Conservation (phyloP, 1,284 basidiomycete genomes). For the Pyrrhoderma lamaoense region DNA sequence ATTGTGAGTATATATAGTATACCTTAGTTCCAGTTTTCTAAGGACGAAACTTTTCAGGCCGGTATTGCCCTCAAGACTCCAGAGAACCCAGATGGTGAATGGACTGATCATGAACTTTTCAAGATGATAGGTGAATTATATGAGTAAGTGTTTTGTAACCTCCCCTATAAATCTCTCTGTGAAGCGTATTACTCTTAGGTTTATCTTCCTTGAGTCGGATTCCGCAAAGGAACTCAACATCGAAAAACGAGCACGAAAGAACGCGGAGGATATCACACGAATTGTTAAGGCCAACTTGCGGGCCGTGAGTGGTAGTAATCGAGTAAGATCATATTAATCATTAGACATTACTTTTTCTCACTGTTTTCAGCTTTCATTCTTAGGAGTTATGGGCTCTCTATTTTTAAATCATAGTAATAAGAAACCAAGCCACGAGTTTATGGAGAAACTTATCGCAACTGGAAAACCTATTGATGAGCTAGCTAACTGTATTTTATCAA, state of each 20-base stretch:
- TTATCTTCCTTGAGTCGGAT: conserved; percentile 68
- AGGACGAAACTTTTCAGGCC: conserved; percentile 35
- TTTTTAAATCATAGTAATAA: conserved; percentile 34
- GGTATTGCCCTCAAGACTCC: conserved; percentile 66
- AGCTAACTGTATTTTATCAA: conserved; percentile 61
- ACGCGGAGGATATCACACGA: conserved; percentile 45
- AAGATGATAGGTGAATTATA: conserved; percentile 62
- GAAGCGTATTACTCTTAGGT: conserved; percentile 33
- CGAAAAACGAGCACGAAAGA: conserved; percentile 40
- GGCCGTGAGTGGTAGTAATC: conserved; percentile 12
- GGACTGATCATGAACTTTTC: conserved; percentile 56
- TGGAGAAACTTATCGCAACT: conserved; percentile 47
- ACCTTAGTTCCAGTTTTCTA: neutral
- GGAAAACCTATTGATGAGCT: conserved; percentile 52
- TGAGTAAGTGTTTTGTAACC: conserved; percentile 35
- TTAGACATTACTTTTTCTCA: neutral
- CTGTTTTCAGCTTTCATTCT: conserved; percentile 39
- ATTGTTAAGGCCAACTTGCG: conserved; percentile 46
- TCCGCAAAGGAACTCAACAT: conserved; percentile 47
- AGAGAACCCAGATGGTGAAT: conserved; percentile 41
- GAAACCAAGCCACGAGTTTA: conserved; percentile 43
- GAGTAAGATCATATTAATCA: conserved; percentile 19
- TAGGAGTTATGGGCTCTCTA: conserved; percentile 40
- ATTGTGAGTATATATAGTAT: conserved; percentile 40
- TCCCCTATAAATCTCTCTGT: neutral